Evolutionary conservation across 768 basidiomycete genomes (phyloP).

Genomic region (Pisolithus albus): DNA sequence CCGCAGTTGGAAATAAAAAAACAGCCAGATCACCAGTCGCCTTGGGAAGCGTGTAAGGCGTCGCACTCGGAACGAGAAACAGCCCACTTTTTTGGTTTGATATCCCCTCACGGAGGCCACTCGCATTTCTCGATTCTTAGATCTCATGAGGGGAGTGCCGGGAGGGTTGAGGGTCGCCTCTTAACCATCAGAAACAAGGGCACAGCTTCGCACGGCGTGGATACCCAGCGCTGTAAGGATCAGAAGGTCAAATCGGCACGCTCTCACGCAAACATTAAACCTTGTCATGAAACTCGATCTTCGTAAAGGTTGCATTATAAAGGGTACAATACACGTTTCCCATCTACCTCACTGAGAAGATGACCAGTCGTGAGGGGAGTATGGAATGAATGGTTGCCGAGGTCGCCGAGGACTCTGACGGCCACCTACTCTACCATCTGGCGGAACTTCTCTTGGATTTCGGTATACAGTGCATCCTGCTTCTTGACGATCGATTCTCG

Average conservation of each 20-base stretch:
- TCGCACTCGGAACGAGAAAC: too few species aligned
- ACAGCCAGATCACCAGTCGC: too few species aligned
- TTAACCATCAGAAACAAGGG: too few species aligned
- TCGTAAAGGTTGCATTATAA: constrained; percentile 14
- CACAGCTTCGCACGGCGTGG: too few species aligned
- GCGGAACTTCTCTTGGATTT: constrained; percentile 92
- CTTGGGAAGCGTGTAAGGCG: too few species aligned
- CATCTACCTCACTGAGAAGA: neutral
- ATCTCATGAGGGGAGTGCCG: too few species aligned
- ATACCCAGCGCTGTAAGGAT: too few species aligned
- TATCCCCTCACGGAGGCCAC: too few species aligned
- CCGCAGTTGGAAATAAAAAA: too few species aligned
- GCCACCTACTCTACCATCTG: constrained; percentile 64
- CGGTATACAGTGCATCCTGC: constrained; percentile 69
- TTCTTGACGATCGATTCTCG: constrained; percentile 78
- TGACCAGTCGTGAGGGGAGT: neutral
- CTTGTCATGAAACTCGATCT: neutral
- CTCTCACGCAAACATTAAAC: neutral
- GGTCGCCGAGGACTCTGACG: neutral
- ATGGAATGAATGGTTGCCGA: neutral
- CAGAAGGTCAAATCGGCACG: neutral
- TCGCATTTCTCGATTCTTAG: too few species aligned
- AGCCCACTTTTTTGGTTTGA: too few species aligned
- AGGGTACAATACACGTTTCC: constrained; percentile 16
- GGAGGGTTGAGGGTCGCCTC: too few species aligned